These are phyloP conservation scores for Aspergillus alliaceus DNA, from an alignment of 2,329 filamentous ascomycete genomes.

Conservation along the genomic window DNA sequence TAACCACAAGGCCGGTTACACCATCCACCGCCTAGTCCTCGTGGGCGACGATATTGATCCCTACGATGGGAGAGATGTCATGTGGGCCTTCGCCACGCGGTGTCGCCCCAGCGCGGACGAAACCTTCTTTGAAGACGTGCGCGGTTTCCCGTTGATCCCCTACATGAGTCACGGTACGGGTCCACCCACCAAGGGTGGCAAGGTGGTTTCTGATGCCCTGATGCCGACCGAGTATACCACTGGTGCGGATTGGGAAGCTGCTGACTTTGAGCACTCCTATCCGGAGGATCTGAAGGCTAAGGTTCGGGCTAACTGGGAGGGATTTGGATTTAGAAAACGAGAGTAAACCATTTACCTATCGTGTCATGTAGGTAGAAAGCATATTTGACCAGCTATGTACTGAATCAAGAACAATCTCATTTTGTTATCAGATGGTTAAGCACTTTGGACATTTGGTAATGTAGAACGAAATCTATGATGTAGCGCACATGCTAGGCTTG, in stretches of 20 bases:
- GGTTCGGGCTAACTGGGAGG: conserved; percentile 35
- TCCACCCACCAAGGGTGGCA: conserved; percentile 38
- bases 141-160: conserved; percentile 47
- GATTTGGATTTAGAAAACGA: conserved; percentile 26
- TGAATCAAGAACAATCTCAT: neutral
- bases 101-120: conserved; percentile 50
- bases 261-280: conserved; percentile 34
- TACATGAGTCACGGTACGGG: conserved; percentile 49
- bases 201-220: conserved; percentile 49
- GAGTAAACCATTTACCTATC: neutral
- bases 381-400: too few species aligned
- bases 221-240: conserved; percentile 45
- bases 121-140: conserved; percentile 42
- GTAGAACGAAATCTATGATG: too few species aligned
- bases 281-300: conserved; percentile 43
- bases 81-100: conserved; percentile 52
- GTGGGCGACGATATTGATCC: conserved; percentile 54
- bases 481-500: too few species aligned
- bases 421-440: too few species aligned
- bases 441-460: too few species aligned
- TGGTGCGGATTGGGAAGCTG: conserved; percentile 31
- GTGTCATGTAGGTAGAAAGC: neutral
- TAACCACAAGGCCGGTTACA: conserved; percentile 43
- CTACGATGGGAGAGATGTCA: conserved; percentile 47
- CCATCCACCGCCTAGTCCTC: conserved; percentile 47